phyloP scores from a whole-genome alignment of 75 land plant species.

The Pinus albicaulis region DNA sequence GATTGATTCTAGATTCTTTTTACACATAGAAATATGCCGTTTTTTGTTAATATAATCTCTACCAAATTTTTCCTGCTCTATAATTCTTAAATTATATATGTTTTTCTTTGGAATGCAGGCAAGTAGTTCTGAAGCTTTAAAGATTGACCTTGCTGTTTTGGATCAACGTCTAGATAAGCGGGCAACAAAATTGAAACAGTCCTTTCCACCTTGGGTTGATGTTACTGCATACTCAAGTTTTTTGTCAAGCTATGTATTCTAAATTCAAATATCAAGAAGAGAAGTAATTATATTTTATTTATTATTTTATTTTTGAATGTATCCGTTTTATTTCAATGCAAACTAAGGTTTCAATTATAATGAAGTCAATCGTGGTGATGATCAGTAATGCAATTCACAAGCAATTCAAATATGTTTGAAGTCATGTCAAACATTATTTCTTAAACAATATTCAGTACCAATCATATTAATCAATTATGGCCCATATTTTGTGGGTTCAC shows the following conservation, averaged over 20 bases:
- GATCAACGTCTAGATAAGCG: slow-evolving; percentile 55
- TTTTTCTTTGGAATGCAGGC: slow-evolving; percentile 38
- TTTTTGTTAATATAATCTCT: background rate
- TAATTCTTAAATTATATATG: background rate
- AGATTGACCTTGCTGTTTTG: slow-evolving; percentile 67
- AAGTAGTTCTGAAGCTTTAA: slow-evolving; percentile 44
- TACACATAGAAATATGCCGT: background rate
- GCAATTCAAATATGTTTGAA: too few relatives aligned
- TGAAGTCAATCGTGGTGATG: too few relatives aligned
- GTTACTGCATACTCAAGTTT: slow-evolving; percentile 66
- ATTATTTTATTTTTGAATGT: background rate
- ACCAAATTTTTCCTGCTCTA: background rate
- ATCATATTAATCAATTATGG: too few relatives aligned
- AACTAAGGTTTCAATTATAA: too few relatives aligned
- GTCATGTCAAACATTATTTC: too few relatives aligned
- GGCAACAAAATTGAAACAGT: slow-evolving; percentile 44
- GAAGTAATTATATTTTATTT: background rate
- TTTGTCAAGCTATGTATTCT: slow-evolving; percentile 59
- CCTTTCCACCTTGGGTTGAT: slow-evolving; percentile 81
- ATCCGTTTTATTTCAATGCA: background rate
- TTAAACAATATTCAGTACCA: too few relatives aligned
- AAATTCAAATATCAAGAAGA: slow-evolving; percentile 10
- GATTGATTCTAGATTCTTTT: background rate
- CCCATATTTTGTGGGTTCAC: too few relatives aligned
- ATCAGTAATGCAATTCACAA: too few relatives aligned